Evolutionary conservation across 495 filamentous ascomycete species (phyloP).

Genomic region (Daldinia vernicosa): DNA sequence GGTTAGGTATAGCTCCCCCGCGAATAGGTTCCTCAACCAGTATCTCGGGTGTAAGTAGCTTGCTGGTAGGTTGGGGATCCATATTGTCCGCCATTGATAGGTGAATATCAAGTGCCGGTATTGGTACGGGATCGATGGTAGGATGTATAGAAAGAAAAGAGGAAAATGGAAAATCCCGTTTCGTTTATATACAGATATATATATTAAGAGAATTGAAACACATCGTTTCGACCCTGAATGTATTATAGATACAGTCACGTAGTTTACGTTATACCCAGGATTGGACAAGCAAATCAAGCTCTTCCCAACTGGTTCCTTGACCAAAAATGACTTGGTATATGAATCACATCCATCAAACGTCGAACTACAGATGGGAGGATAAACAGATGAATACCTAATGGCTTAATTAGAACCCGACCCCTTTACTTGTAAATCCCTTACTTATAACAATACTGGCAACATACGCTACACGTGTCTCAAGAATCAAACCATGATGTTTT

Average conservation of each 20-base stretch:
- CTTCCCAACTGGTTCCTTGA: background rate
- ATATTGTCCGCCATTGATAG: background rate
- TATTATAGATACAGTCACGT: background rate
- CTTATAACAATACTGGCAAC: background rate
- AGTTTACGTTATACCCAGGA: background rate
- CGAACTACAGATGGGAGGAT: background rate
- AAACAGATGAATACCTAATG: background rate
- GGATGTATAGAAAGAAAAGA: background rate
- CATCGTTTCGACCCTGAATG: background rate
- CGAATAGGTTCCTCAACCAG: background rate
- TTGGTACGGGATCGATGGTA: slow-evolving; percentile 1
- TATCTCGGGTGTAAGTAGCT: background rate
- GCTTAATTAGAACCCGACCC: background rate
- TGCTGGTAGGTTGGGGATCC: background rate
- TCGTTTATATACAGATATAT: background rate
- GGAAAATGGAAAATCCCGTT: background rate
- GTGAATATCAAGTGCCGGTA: background rate
- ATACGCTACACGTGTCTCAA: background rate
- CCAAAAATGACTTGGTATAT: background rate
- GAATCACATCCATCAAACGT: background rate
- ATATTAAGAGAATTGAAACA: background rate
- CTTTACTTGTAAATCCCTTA: background rate
- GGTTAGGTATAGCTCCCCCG: slow-evolving; percentile 23
- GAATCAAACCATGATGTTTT: background rate
- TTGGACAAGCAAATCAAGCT: background rate